Evolutionary conservation across 176 grass and related monocot genomes (phyloP), one percentile per base, ranked within the genome.

Genomic region (Phragmites australis): DNA sequence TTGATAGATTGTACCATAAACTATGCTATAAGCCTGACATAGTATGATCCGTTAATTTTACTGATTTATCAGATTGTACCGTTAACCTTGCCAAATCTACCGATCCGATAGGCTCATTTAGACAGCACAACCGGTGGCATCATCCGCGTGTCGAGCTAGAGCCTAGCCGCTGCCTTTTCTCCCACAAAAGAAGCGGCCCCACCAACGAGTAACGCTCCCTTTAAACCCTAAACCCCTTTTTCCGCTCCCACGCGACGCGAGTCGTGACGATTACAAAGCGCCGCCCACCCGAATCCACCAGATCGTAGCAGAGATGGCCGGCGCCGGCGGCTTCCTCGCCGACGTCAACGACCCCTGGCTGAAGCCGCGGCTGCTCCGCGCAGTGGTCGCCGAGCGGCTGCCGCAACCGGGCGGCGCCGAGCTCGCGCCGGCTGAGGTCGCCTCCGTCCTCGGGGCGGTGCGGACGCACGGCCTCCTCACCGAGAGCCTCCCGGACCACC

Each of bases 331-430:
- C 45, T 80, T 64, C 46, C 87, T 89, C 2, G 76, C 37, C 26
- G 76, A 69, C 87, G 2, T 76, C 37, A 84, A 89, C 54, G 87
- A 89, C 54, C 55, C 73, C 40, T 85, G 82, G 82, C 54, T 85
- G 17, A 89, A 85, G 82, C 76, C 77, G 30, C 87, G 76, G 22
- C 77, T 89, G 45, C 87, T 89, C 34, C 82, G 71, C 16, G 51
- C 48, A 54, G 21, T 89, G 70, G 82, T 89, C 39, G n/a, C 82
- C 70, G 87, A 75, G 69, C 76, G 76, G 26, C 55, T 89, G 46
- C 87, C 82, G 34, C 63, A 70, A 77, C 76, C 87, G 0, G 81
- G 79, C 45, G 42, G 44, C 70, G 72, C 37, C 53, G 76, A 60
- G 51, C 39, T 84, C 19, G 46, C 54, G 63, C 87, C 76, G 70